Evolutionary conservation across 2,329 filamentous ascomycete species (phyloP).

Genomic region (Plectosphaerella sp.): DNA sequence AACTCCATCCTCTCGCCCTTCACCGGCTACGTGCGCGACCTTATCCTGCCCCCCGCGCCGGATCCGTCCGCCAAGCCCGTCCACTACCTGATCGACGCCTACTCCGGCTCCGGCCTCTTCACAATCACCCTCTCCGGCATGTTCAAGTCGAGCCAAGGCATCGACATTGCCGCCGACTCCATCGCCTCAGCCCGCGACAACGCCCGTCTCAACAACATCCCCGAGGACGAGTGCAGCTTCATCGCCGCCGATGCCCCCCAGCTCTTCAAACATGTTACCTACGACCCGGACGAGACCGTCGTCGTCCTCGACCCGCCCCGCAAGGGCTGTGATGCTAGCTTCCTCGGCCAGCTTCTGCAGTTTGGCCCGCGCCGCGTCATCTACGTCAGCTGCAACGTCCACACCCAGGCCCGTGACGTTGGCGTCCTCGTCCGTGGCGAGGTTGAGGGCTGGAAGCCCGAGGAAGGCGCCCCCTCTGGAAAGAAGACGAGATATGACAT

Average conservation of each 20-base stretch:
- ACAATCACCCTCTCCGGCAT: slow-evolving; percentile 85
- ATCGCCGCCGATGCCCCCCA: slow-evolving; percentile 81
- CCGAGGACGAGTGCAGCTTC: slow-evolving; percentile 68
- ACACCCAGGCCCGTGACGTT: slow-evolving; percentile 92
- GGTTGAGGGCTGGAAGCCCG: slow-evolving; percentile 10
- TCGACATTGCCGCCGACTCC: slow-evolving; percentile 78
- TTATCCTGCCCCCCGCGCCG: slow-evolving; percentile 56
- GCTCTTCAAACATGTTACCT: slow-evolving; percentile 73
- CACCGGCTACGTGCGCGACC: slow-evolving; percentile 78
- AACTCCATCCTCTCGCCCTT: slow-evolving; percentile 91
- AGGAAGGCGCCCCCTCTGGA: slow-evolving; percentile 21
- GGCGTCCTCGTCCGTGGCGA: slow-evolving; percentile 76
- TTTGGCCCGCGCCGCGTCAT: slow-evolving; percentile 78
- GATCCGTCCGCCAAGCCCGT: slow-evolving; percentile 37
- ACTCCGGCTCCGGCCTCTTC: slow-evolving; percentile 96
- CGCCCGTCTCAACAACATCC: slow-evolving; percentile 69
- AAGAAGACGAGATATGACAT: slow-evolving; percentile 63
- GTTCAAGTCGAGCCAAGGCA: slow-evolving; percentile 81
- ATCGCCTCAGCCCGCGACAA: slow-evolving; percentile 78
- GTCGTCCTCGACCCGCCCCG: slow-evolving; percentile 96
- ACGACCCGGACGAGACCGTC: slow-evolving; percentile 75
- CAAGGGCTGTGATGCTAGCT: slow-evolving; percentile 86
- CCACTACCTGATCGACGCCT: slow-evolving; percentile 92
- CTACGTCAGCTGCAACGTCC: slow-evolving; percentile 97
- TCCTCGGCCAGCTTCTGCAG: slow-evolving; percentile 72